Base-by-base conservation (phyloP, 768 basidiomycete species). In the Termitomyces sp. region DNA sequence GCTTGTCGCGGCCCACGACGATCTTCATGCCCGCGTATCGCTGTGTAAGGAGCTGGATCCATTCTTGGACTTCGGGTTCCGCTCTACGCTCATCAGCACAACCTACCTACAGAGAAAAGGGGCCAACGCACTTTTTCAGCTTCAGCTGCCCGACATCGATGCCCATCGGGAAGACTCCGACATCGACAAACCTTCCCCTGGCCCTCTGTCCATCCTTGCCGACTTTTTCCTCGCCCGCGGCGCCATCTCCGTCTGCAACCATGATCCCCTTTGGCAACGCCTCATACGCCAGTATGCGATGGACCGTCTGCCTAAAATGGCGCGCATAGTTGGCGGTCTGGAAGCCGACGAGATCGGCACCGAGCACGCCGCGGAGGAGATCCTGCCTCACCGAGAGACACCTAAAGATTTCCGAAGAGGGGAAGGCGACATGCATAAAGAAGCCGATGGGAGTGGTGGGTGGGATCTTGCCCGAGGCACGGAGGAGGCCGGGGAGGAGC, bases 351-450 rank as follows among this genome's bases (percentile, higher is more conserved):
- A 96, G 82, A 73, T 98, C 93, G 27, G 95, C 92, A 14, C 79
- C 94, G n/a, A 98, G 89, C 67, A 99, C 77, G 17, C 96, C 96
- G 34, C 85, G 81, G 25, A 98, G 77, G 23, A 97, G 81, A 23
- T 87, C 81, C 61, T 86, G 81, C 50, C 89, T 81, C 4, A 90
- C 85, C 4, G 89, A 86, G 31, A 98, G 77, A 71, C 94, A 96
- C 8, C 95, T 81, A 81, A 97, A 97, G 63, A 97, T 95, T 72
- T 98, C 96, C 27, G 91, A 93, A 41, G 86, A 89, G 3, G 95
- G 96, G 75, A 97, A 98, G 2, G 96, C 92, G 55, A 95, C 94
- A 68, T 98, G 96, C 73, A 97, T 83, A 81, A 98, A 98, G 82
- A 98, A 97, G 2, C 90, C 92, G 63, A 93, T 90, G 35, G 86